These are phyloP conservation scores for Cubamyces lactineus DNA, from an alignment of 768 basidiomycete species.

Conservation along the genomic window DNA sequence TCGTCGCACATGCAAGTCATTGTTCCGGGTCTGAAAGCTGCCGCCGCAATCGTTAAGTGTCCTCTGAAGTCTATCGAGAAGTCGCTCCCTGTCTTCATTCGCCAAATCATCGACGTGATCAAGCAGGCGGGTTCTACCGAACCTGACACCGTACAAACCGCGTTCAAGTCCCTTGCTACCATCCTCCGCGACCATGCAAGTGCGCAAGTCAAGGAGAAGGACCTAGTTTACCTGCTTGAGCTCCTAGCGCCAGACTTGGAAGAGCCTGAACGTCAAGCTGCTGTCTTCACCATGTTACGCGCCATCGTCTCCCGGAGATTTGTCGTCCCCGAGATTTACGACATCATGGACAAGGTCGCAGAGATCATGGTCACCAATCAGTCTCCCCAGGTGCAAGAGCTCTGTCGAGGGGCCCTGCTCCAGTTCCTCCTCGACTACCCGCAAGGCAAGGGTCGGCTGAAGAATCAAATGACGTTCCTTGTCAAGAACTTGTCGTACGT, in stretches of 20 bases:
- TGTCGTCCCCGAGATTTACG: constrained; percentile 95
- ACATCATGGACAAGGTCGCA: constrained; percentile 91
- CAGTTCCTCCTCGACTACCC: constrained; percentile 98
- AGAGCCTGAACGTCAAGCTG: constrained; percentile 80
- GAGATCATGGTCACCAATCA: constrained; percentile 94
- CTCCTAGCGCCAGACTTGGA: constrained; percentile 89
- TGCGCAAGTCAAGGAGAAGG: constrained; percentile 85
- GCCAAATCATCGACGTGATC: constrained; percentile 83
- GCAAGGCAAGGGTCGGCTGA: constrained; percentile 89
- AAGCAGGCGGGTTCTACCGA: constrained; percentile 84
- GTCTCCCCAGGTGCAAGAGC: constrained; percentile 87
- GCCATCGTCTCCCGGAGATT: constrained; percentile 91
- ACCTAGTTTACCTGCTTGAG: constrained; percentile 84
- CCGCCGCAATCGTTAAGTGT: constrained; percentile 80
- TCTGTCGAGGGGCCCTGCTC: constrained; percentile 84
- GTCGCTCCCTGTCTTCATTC: constrained; percentile 80
- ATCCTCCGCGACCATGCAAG: constrained; percentile 89
- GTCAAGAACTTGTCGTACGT: constrained; percentile 91
- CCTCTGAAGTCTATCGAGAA: constrained; percentile 76
- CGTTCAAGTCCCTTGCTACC: constrained; percentile 81
- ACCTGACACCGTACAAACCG: constrained; percentile 86
- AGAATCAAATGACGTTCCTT: constrained; percentile 87
- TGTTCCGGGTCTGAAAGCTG: constrained; percentile 73
- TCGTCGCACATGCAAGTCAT: constrained; percentile 78
- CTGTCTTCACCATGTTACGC: constrained; percentile 86